Conservation (phyloP, 805 yeast genomes). For the Schwanniomyces sp. region DNA sequence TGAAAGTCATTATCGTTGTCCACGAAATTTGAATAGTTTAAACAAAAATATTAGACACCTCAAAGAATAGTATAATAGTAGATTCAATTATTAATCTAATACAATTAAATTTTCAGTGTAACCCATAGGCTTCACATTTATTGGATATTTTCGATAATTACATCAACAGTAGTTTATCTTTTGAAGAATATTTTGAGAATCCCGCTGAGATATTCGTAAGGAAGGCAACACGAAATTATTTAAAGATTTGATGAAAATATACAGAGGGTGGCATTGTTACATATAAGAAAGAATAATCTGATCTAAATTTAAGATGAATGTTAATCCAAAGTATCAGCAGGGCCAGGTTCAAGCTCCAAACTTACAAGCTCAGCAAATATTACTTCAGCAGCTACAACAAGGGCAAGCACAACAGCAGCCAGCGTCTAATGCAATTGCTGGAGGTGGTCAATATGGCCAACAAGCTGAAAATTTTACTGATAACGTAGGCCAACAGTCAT, state of each 20-base stretch:
- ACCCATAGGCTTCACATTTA: background rate
- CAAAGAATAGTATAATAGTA: background rate
- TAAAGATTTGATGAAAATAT: background rate
- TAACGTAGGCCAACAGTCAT: slow-evolving; percentile 12
- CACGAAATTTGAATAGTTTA: background rate
- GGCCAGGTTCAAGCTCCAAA: slow-evolving; percentile 27
- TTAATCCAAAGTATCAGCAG: slow-evolving; percentile 38
- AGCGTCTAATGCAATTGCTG: slow-evolving; percentile 5
- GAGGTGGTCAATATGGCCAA: slow-evolving; percentile 12
- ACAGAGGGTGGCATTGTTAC: background rate
- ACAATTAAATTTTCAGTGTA: background rate
- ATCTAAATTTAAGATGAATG: slow-evolving; percentile 20
- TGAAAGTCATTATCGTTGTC: background rate
- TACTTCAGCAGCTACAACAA: slow-evolving; percentile 43
- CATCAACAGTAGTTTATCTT: background rate
- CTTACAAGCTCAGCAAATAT: slow-evolving; percentile 42
- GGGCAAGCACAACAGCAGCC: slow-evolving; percentile 27
- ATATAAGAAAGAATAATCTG: background rate
- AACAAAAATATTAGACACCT: background rate
- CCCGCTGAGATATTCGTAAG: background rate
- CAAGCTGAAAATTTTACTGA: slow-evolving; percentile 14
- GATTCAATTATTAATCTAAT: background rate
- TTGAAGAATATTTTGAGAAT: background rate
- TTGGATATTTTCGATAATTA: background rate
- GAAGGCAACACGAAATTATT: background rate